phyloP scores from a whole-genome alignment of 176 grass and related monocot genomes.

The Ensete ventricosum region DNA sequence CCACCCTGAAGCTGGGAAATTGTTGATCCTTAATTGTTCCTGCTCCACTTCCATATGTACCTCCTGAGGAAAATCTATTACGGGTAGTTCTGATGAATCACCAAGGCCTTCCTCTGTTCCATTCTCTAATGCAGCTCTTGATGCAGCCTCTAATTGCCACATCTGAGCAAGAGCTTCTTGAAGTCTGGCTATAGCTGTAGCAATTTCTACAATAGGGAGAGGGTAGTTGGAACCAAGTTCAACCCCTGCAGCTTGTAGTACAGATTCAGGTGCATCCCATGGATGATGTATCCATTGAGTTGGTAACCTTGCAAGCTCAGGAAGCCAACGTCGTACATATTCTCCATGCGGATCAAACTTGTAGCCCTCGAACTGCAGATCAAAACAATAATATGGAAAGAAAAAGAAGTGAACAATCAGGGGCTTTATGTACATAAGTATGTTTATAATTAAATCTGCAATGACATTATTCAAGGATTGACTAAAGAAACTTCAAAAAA shows the following conservation, averaged over 20 bases:
- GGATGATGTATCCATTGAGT: constrained; percentile 99
- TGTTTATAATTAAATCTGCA: too few relatives aligned
- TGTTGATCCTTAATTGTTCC: constrained; percentile 27
- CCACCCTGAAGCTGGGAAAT: constrained; percentile 27
- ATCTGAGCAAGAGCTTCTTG: constrained; percentile 79
- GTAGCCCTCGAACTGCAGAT: constrained; percentile 76
- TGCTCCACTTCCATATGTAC: constrained; percentile 62
- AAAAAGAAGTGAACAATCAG: not conserved
- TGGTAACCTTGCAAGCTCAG: constrained; percentile 81
- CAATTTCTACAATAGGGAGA: constrained; percentile 66
- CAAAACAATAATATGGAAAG: not conserved
- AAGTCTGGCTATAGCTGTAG: constrained; percentile 65
- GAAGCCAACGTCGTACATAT: constrained; percentile 89
- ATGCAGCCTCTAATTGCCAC: constrained; percentile 87
- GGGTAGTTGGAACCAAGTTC: constrained; percentile 96
- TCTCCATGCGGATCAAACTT: constrained; percentile 84
- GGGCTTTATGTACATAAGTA: too few relatives aligned
- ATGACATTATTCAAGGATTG: too few relatives aligned
- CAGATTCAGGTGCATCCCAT: constrained; percentile 69
- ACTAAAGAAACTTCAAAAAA: too few relatives aligned
- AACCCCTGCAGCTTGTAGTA: constrained; percentile 84
- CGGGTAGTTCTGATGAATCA: constrained; percentile 65
- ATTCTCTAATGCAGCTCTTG: constrained; percentile 58
- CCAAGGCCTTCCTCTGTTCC: constrained; percentile 92
- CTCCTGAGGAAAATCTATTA: constrained; percentile 55